Evolutionary conservation across 2,329 filamentous ascomycete genomes (phyloP).

Genomic region (Microthyrium microscopicum): DNA sequence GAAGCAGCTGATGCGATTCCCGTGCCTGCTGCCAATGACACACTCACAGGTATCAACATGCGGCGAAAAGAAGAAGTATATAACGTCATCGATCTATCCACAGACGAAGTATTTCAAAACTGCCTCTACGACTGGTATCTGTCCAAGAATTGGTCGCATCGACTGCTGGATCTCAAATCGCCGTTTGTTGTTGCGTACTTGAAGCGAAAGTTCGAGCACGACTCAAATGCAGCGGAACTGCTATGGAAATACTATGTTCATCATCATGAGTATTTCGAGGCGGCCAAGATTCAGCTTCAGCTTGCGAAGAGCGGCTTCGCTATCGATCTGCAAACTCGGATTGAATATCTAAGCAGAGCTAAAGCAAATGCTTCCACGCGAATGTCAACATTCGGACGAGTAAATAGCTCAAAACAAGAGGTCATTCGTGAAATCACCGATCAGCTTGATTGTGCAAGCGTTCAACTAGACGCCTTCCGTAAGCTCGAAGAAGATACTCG

Average conservation of each 20-base stretch:
- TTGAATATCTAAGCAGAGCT: slow-evolving; percentile 77
- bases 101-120: slow-evolving; percentile 88
- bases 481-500: slow-evolving; percentile 51
- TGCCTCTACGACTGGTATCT: slow-evolving; percentile 99
- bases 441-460: slow-evolving; percentile 79
- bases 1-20: slow-evolving; percentile 58
- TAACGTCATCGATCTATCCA: slow-evolving; percentile 69
- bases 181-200: slow-evolving; percentile 78
- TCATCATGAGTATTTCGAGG: slow-evolving; percentile 66
- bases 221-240: slow-evolving; percentile 69
- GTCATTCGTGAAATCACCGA: slow-evolving; percentile 73
- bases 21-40: slow-evolving; percentile 38
- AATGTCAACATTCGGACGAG: slow-evolving; percentile 18
- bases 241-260: slow-evolving; percentile 87
- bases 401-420: slow-evolving; percentile 52
- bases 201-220: slow-evolving; percentile 53
- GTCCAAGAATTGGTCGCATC: slow-evolving; percentile 64
- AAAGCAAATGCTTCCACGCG: slow-evolving; percentile 83
- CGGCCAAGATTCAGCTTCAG: slow-evolving; percentile 69
- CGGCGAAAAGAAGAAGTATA: slow-evolving; percentile 77
- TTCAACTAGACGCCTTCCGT: slow-evolving; percentile 81
- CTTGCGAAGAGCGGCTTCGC: slow-evolving; percentile 71
- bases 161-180: slow-evolving; percentile 70
- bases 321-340: slow-evolving; percentile 67
- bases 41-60: slow-evolving; percentile 55